Evolutionary conservation across 352 stramenopile species (phyloP), one percentile per base, ranked within the genome.

Genomic region (Globisporangium uncinulatum): DNA sequence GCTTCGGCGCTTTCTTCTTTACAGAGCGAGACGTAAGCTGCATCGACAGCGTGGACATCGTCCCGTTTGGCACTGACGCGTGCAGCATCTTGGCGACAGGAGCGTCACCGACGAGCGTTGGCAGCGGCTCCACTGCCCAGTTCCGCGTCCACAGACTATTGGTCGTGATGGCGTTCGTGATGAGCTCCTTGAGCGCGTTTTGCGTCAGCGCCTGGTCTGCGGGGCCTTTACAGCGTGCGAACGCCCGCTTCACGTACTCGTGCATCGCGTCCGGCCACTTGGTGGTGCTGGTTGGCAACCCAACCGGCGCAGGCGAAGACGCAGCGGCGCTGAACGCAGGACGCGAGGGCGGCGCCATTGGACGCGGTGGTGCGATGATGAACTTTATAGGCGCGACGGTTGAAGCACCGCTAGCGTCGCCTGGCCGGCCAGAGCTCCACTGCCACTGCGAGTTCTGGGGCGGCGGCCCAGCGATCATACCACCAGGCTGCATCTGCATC

Each of bases 71-170:
- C 34, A 39, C 52, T 11, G 50, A 58, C 49, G 39, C 50, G 17
- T 49, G 65, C 24, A 4, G 24, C 59, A 64, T 69, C 57, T 49
- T 63, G 29, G 66, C 58, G 6, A 41, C 51, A 4, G 61, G 51
- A 3, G 51, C 67, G 58, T 91, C 79, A 7, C 75, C 73, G 13
- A 89, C 73, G 19, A 93, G 67, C 37, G 78, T 74, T 17, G 85
- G 86, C 55, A 96, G 57, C 2, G 83, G 76, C 64, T 94, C 82
- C 11, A 65, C 76, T 20, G 64, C 52, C 86, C 86, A 96, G 68
- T 94, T 93, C 57, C 80, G 86, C 14, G 84, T 92, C 84, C 84
- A 94, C 44, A 96, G 60, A 50, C 76, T 79, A 60, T 90, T 94
- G 10, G 70, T 77, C 70, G 84, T 91, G 45, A 94, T 92, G 46